These are phyloP conservation scores for Magnolia kwangsiensis DNA, from an alignment of 164 flowering plant genomes.

Conservation along the genomic window DNA sequence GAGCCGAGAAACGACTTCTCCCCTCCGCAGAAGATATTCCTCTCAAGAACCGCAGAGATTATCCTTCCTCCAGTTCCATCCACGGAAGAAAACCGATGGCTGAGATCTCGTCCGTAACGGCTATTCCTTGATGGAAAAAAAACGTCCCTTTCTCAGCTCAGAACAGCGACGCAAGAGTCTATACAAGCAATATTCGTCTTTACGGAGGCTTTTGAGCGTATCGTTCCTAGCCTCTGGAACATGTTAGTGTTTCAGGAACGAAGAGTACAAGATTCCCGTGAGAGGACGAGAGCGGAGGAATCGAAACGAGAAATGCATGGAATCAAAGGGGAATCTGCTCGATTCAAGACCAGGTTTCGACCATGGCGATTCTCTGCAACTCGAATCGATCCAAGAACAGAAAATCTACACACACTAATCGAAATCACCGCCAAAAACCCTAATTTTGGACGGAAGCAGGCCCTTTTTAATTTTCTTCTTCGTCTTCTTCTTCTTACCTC, in stretches of 20 bases:
- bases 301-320: not conserved
- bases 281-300: not conserved
- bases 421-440: not conserved
- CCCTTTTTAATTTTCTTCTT: not conserved
- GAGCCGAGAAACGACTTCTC: not conserved
- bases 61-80: not conserved
- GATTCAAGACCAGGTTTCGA: not conserved
- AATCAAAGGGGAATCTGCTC: not conserved
- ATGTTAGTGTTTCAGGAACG: not conserved
- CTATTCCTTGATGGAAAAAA: not conserved
- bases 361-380: not conserved
- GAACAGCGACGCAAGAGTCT: not conserved
- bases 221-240: not conserved
- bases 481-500: not conserved
- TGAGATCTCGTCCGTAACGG: not conserved
- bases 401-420: not conserved
- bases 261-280: not conserved
- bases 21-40: not conserved
- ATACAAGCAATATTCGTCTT: conserved; percentile 6
- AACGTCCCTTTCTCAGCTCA: not conserved
- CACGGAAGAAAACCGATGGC: not conserved
- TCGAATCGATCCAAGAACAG: not conserved
- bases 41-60: not conserved
- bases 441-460: not conserved
- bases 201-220: not conserved